Conservation (phyloP, 768 basidiomycete species). For the Amanita pseudoporphyria region DNA sequence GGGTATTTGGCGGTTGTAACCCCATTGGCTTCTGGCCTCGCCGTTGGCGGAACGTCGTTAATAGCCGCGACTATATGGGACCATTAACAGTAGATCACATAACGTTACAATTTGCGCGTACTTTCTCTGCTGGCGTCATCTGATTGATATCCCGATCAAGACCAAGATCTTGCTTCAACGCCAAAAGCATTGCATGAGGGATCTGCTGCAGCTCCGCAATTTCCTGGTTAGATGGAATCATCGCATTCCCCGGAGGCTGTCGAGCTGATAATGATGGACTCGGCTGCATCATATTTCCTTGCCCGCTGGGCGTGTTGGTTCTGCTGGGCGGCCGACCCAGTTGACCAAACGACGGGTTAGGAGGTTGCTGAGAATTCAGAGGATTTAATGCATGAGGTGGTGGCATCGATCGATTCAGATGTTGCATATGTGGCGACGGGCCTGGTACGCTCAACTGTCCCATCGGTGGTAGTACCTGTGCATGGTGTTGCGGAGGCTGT, state of each 20-base stretch:
- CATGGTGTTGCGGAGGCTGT: conserved; percentile 18
- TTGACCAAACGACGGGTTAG: conserved; percentile 3
- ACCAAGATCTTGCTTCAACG: conserved; percentile 1
- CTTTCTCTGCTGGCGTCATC: conserved; percentile 5
- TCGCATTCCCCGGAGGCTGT: conserved; percentile 5
- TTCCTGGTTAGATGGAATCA: background rate
- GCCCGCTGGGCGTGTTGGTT: conserved; percentile 5
- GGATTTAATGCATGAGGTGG: conserved; percentile 4
- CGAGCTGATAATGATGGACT: conserved; percentile 7
- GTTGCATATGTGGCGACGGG: conserved; percentile 5
- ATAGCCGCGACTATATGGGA: background rate
- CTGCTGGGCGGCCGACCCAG: conserved; percentile 6
- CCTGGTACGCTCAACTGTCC: background rate
- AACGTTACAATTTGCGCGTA: background rate
- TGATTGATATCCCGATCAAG: conserved; percentile 4
- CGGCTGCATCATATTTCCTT: conserved; percentile 5
- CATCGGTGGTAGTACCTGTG: conserved; percentile 14
- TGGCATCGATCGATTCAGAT: conserved; percentile 2
- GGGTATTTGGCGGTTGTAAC: conserved; percentile 4
- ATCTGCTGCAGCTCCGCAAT: conserved; percentile 2
- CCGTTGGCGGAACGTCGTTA: background rate
- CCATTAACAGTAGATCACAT: background rate
- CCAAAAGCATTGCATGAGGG: background rate
- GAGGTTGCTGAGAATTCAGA: conserved; percentile 2
- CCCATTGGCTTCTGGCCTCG: conserved; percentile 2